Percentiles rank a stretch among this genome's conserved stretches.
phyloP scores from a whole-genome alignment of 495 filamentous ascomycete species.

The Aspergillus kassunensis region DNA sequence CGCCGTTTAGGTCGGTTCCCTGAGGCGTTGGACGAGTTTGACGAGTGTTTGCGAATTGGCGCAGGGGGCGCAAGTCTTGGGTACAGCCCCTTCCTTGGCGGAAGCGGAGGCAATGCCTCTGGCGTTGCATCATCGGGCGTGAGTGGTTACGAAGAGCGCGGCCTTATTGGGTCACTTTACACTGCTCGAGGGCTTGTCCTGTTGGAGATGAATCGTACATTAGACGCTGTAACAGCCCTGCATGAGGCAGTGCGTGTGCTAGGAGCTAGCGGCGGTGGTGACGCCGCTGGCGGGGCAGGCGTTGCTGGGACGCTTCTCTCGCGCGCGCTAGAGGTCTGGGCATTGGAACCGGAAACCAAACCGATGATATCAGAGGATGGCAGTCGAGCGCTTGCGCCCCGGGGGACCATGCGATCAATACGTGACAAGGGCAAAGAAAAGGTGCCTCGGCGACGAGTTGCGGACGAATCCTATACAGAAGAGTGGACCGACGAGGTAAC shows the following conservation, averaged over 20 bases:
- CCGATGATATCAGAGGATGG: constrained; percentile 19
- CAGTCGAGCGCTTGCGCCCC: constrained; percentile 13
- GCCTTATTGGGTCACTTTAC: constrained; percentile 42
- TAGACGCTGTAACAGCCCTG: constrained; percentile 61
- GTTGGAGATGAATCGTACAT: constrained; percentile 60
- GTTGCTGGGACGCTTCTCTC: constrained; percentile 71
- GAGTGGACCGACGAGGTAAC: constrained; percentile 40
- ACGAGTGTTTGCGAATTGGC: constrained; percentile 74
- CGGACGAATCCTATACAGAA: constrained; percentile 23
- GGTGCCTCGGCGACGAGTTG: constrained; percentile 20
- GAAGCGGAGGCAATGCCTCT: constrained; percentile 32
- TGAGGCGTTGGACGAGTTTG: constrained; percentile 72
- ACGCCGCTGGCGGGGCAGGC: constrained; percentile 60
- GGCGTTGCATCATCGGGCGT: constrained; percentile 36
- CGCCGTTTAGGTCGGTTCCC: constrained; percentile 66
- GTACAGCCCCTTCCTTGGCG: constrained; percentile 39
- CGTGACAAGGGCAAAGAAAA: constrained; percentile 32
- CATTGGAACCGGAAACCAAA: constrained; percentile 36
- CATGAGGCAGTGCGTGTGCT: constrained; percentile 65
- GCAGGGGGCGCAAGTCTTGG: constrained; percentile 61
- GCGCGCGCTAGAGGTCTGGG: constrained; percentile 68
- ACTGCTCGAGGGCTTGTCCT: constrained; percentile 61
- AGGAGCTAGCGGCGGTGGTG: constrained; percentile 48
- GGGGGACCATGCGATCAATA: constrained; percentile 19
- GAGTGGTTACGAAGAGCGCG: constrained; percentile 45